Base-by-base conservation (phyloP, 805 yeast species). In the Priceomyces carsonii region DNA sequence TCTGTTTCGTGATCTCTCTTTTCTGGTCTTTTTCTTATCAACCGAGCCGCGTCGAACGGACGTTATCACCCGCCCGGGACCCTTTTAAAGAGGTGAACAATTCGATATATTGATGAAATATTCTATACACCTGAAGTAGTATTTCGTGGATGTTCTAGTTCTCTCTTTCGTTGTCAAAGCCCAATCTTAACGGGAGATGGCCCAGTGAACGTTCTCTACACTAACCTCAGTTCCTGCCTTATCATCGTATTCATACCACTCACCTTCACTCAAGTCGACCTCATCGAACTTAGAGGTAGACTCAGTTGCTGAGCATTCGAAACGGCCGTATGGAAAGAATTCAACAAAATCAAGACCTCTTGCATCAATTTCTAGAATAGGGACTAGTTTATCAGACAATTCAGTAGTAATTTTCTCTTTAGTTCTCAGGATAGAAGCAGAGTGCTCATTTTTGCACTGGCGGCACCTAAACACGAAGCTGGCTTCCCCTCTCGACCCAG, bases 161-260 rank as follows among this genome's bases (percentile, higher is more conserved):
- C n/a, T n/a, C n/a, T n/a, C n/a, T n/a, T n/a, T n/a, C n/a, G n/a
- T n/a, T n/a, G n/a, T n/a, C n/a, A n/a, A n/a, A n/a, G n/a, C n/a
- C n/a, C n/a, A n/a, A n/a, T n/a, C 13, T 34, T 23, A 35, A 20
- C 66, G 46, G 21, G 68, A 61, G 27, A 91, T 68, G 7, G 72
- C 75, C 83, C 93, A 90, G 28, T 61, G 53, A n/a, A 80, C 68
- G 3, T 86, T 90, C 1, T 85, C 79, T 10, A 93, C 74, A 15
- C 90, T 78, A 13, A 89, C 96, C 59, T 91, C 97, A 27, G 68
- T 76, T 8, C 79, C 76, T 6, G 84, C 81, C 45, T 80, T 77
- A 38, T 93, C 98, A 57, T 93, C 98, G 54, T 90, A 93, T 51
- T 93, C 99, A 55, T 82, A 93, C 90, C 96, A 90, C 55, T 93